phyloP scores from a whole-genome alignment of 179 eudicot species.

The Vitellaria paradoxa region DNA sequence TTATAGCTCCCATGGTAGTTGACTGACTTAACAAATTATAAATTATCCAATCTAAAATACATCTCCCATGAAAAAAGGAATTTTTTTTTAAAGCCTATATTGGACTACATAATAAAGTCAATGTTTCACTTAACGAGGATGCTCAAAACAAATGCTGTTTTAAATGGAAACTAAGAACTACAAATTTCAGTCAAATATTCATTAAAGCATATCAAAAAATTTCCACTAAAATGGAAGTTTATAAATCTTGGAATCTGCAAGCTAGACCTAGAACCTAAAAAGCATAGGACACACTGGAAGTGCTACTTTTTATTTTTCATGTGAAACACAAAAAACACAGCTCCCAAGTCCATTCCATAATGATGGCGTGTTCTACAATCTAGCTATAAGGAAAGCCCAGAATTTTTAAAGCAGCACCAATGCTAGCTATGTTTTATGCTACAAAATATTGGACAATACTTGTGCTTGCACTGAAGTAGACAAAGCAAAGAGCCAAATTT shows the following conservation, averaged over 20 bases:
- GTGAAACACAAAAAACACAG: neutral
- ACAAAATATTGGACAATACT: neutral
- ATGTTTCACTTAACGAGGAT: too few species aligned
- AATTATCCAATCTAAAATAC: too few species aligned
- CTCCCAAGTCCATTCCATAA: neutral
- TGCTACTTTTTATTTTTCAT: neutral
- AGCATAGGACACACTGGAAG: neutral
- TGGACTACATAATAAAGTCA: too few species aligned
- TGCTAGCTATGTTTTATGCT: neutral
- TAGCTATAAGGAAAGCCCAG: neutral
- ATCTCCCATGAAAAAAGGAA: too few species aligned
- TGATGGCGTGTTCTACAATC: neutral
- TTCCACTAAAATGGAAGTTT: neutral
- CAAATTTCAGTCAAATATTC: neutral
- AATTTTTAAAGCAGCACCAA: neutral
- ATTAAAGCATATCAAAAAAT: neutral
- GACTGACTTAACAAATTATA: too few species aligned
- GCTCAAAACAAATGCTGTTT: neutral
- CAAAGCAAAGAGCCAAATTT: neutral
- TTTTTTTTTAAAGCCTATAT: too few species aligned
- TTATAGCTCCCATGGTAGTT: neutral
- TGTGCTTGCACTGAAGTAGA: neutral
- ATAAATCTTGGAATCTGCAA: neutral
- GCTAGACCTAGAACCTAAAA: neutral
- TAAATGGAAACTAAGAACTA: neutral